phyloP scores from a whole-genome alignment of 73 alveolate species.

The Halteria grandinella region DNA sequence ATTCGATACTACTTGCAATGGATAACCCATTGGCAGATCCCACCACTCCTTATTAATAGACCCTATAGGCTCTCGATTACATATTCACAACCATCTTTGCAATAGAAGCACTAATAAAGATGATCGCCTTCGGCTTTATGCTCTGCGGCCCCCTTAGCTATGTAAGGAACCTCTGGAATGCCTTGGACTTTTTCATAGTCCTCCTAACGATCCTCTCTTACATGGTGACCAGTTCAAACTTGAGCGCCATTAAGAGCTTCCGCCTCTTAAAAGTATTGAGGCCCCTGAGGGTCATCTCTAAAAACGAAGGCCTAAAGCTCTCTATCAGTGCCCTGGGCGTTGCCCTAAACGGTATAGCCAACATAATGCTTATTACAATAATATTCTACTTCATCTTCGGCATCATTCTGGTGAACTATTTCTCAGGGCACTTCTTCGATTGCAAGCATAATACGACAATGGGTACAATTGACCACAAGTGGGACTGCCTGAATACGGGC shows the following conservation, averaged over 20 bases:
- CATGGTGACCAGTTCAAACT: no score
- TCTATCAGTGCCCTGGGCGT: conserved; percentile 1
- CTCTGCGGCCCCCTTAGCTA: conserved; percentile 48
- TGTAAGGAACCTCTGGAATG: conserved; percentile 58
- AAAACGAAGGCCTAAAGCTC: conserved; percentile 77
- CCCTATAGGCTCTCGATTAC: conserved; percentile 8
- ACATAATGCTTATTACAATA: conserved; percentile 68
- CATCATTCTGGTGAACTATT: conserved; percentile 63
- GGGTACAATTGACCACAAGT: no score
- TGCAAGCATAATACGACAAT: no score
- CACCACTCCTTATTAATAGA: not conserved
- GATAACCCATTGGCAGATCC: conserved; percentile 54
- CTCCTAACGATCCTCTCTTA: conserved; percentile 1
- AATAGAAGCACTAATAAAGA: conserved; percentile 59
- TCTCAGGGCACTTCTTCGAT: conserved; percentile 67
- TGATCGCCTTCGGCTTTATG: conserved; percentile 47
- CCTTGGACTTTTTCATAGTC: conserved; percentile 57
- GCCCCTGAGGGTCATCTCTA: conserved; percentile 73
- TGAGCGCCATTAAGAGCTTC: conserved; percentile 47
- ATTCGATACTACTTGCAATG: conserved; percentile 22
- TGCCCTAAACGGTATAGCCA: conserved; percentile 71
- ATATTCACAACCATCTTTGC: conserved; percentile 47
- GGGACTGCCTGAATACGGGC: conserved; percentile 67
- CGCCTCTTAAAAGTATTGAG: conserved; percentile 74
- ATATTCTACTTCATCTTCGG: conserved; percentile 77